Evolutionary conservation across 371 early-diverging fungal genomes (phyloP).

Genomic region (Fennellomyces sp.): DNA sequence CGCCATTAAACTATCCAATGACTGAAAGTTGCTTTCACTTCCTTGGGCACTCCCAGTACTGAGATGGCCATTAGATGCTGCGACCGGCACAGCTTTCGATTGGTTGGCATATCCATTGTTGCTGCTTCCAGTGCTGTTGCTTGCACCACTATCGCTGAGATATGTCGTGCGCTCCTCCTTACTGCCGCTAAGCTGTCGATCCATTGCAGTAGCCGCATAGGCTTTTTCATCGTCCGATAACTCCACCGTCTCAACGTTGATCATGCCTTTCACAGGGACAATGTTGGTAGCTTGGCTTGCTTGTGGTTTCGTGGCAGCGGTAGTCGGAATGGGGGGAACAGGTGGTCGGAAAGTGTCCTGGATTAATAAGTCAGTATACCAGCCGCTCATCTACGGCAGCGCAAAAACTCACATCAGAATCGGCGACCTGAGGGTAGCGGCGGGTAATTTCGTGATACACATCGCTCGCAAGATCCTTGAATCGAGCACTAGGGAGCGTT

Average conservation of each 20-base stretch:
- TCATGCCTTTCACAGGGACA: constrained; percentile 52
- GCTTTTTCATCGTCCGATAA: constrained; percentile 33
- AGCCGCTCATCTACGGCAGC: neutral
- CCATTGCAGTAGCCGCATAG: neutral
- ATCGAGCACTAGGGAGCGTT: constrained; percentile 81
- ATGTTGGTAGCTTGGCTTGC: constrained; percentile 50
- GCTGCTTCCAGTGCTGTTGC: constrained; percentile 3
- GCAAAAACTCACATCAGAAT: constrained; percentile 26
- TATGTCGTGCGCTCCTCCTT: constrained; percentile 7
- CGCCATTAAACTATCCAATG: constrained; percentile 83
- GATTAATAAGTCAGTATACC: neutral
- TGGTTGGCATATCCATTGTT: neutral
- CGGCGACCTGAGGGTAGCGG: constrained; percentile 66
- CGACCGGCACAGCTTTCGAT: neutral
- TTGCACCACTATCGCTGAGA: neutral
- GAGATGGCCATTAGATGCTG: constrained; percentile 9
- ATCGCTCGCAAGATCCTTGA: constrained; percentile 91
- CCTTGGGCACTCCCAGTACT: constrained; percentile 26
- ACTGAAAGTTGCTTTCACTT: constrained; percentile 56
- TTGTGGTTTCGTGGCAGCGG: constrained; percentile 20
- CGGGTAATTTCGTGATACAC: constrained; percentile 84
- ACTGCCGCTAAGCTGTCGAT: neutral
- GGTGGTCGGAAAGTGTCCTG: constrained; percentile 32
- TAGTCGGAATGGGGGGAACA: constrained; percentile 31
- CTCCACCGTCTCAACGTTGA: constrained; percentile 39